Evolutionary conservation across 1,284 basidiomycete genomes (phyloP).

Genomic region (Pseudozyma pruni): DNA sequence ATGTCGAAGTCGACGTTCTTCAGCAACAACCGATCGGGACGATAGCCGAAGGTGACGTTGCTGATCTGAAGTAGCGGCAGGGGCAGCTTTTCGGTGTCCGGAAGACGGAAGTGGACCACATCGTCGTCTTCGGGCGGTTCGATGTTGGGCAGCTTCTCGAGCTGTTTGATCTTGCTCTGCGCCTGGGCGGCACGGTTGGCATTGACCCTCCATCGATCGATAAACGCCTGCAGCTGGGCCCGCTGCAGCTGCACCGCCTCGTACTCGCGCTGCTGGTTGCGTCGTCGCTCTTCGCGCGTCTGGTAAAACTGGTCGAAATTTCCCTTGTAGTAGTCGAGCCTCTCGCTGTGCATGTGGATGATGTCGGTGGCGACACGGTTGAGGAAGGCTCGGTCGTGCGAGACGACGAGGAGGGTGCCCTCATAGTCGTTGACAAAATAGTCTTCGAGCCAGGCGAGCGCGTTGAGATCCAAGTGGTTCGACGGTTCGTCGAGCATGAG

Average conservation of each 20-base stretch:
- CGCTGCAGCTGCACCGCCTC: slow-evolving; percentile 95
- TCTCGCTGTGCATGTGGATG: slow-evolving; percentile 92
- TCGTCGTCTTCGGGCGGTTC: slow-evolving; percentile 87
- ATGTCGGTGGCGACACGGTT: slow-evolving; percentile 98
- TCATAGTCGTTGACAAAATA: slow-evolving; percentile 89
- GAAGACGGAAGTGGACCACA: slow-evolving; percentile 75
- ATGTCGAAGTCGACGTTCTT: slow-evolving; percentile 86
- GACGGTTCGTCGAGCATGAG: slow-evolving; percentile 74
- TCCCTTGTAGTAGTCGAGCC: slow-evolving; percentile 96
- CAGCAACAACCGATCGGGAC: slow-evolving; percentile 81
- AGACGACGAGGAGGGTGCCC: slow-evolving; percentile 93
- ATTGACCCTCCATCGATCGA: slow-evolving; percentile 70
- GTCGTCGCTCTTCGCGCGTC: slow-evolving; percentile 92
- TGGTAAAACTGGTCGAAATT: slow-evolving; percentile 99
- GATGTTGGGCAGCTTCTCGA: slow-evolving; percentile 95
- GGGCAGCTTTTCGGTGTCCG: slow-evolving; percentile 79
- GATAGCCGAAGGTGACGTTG: slow-evolving; percentile 91
- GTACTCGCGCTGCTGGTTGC: slow-evolving; percentile 80
- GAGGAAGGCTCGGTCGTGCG: slow-evolving; percentile 98
- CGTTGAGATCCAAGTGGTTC: slow-evolving; percentile 82
- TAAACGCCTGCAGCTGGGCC: slow-evolving; percentile 94
- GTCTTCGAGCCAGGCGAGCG: slow-evolving; percentile 69
- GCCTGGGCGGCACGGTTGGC: slow-evolving; percentile 74
- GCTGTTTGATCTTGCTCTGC: slow-evolving; percentile 96
- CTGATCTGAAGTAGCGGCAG: slow-evolving; percentile 95